Evolutionary conservation across 768 basidiomycete species (phyloP), one percentile per base, ranked within the genome.

Genomic region (Lentinula detonsa): DNA sequence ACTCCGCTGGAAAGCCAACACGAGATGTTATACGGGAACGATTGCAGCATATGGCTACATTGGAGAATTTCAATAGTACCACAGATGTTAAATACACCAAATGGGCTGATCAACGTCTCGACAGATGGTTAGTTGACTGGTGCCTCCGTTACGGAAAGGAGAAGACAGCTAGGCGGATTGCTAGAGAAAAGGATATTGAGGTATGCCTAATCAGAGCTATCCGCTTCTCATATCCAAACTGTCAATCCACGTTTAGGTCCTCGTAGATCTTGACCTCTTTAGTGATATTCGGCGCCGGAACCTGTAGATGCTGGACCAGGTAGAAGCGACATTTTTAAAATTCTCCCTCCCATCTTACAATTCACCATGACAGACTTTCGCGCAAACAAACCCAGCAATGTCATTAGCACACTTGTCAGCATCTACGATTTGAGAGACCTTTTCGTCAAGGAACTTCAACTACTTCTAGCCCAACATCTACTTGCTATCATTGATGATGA

Each of bases 391-490:
- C 86, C 92, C 0, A 91, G 91, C 66, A 97, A 98, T 68, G 87
- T 98, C 63, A 89, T 98, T 68, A 95, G 93, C 70, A 96, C 96
- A 0, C 85, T 98, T 1, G 95, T 98, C 65, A 94, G 91, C 71
- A 98, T 98, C 65, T 98, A 98, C 67, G 95, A 98, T 70, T 95
- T 95, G 2, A 91, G 94, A 69, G 96, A 98, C 65, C 82, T 98
- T 8, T 98, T 99, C 68, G 85, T 98, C 66, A 96, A 93, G 70
- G 97, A 98, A 71, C 76, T 99, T 35, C 97, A 98, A 70, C 87
- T 93, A 1, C 76, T 97, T 3, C 82, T 99, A 13, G 95, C 95
- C 0, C 91, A 94, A 63, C 81, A 95, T 8, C 74, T 99, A 40
- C 76, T 99, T 51, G 82, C 84, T 0, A 85, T 95, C 50, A 85